Evolutionary conservation across 2,329 filamentous ascomycete genomes (phyloP).

Genomic region (Beauveria varroae): DNA sequence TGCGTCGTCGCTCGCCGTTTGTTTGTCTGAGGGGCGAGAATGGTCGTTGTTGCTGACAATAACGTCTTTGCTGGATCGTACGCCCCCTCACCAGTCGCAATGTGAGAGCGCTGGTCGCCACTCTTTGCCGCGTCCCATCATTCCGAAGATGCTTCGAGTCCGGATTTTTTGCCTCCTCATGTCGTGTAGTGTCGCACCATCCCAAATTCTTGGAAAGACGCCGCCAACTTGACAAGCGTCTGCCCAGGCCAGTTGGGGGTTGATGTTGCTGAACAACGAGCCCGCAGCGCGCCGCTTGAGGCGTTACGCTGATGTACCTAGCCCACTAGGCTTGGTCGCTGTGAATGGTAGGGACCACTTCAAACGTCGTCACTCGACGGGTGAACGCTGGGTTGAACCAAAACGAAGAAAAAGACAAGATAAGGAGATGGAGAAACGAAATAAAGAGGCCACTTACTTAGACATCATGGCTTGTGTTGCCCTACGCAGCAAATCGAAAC

Average conservation of each 20-base stretch:
- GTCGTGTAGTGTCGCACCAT: not conserved
- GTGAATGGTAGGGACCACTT: not conserved
- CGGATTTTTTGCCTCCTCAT: too few species aligned
- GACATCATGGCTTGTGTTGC: constrained; percentile 59
- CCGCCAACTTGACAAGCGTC: not conserved
- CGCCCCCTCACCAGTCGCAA: not conserved
- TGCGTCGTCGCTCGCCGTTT: not conserved
- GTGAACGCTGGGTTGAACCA: not conserved
- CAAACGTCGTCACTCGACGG: constrained; percentile 1
- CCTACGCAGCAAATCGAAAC: constrained; percentile 50
- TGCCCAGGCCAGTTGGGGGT: not conserved
- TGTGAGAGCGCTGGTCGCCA: not conserved
- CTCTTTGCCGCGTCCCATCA: not conserved
- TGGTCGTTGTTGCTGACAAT: not conserved
- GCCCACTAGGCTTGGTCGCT: not conserved
- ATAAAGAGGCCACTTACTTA: constrained; percentile 38
- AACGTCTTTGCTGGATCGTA: not conserved
- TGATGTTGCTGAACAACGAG: not conserved
- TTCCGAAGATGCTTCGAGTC: too few species aligned
- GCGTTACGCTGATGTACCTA: not conserved
- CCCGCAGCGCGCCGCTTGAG: not conserved
- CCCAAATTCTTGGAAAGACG: not conserved
- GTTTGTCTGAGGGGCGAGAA: not conserved
- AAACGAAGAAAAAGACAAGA: not conserved
- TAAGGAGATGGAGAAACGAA: not conserved